A percentile compares a stretch with the other conserved stretches of the same genome.
phyloP scores from a whole-genome alignment of 768 basidiomycete species.

The Podaxis mareebaensis region DNA sequence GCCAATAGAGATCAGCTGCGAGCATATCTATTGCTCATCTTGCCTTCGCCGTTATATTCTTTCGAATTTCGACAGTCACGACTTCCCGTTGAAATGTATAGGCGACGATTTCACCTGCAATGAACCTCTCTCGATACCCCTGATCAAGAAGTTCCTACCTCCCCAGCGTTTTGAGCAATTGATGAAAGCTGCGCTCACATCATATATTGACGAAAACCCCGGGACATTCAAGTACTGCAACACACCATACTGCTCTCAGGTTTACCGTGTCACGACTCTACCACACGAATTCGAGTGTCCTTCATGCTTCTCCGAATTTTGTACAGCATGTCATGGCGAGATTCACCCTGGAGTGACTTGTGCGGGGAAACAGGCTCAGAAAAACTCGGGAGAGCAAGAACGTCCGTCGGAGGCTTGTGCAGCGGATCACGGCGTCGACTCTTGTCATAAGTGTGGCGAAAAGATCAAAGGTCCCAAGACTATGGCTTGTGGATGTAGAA shows the following conservation, averaged over 20 bases:
- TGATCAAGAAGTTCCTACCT: constrained; percentile 52
- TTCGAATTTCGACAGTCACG: constrained; percentile 38
- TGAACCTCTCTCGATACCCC: constrained; percentile 50
- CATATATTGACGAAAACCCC: constrained; percentile 54
- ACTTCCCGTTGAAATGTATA: constrained; percentile 66
- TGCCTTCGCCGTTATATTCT: constrained; percentile 50
- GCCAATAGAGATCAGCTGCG: constrained; percentile 44
- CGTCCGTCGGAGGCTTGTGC: constrained; percentile 43
- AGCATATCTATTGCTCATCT: constrained; percentile 49
- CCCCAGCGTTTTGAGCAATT: constrained; percentile 51
- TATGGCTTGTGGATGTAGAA: too few species aligned
- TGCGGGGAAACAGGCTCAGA: constrained; percentile 33
- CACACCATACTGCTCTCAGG: constrained; percentile 70
- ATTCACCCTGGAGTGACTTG: constrained; percentile 55
- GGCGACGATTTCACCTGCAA: constrained; percentile 59
- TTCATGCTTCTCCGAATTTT: constrained; percentile 50
- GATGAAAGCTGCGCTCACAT: constrained; percentile 52
- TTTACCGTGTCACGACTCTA: constrained; percentile 47
- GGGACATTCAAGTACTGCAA: constrained; percentile 66
- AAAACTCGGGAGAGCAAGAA: constrained; percentile 42
- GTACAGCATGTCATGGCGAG: constrained; percentile 48
- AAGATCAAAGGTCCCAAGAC: too few species aligned
- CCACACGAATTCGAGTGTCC: constrained; percentile 44
- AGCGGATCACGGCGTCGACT: constrained; percentile 30
- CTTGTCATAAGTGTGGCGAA: constrained; percentile 19